Percentiles rank a stretch among this genome's conserved stretches.
Conservation (phyloP, 768 basidiomycete genomes). For the Phylloporus sp. region DNA sequence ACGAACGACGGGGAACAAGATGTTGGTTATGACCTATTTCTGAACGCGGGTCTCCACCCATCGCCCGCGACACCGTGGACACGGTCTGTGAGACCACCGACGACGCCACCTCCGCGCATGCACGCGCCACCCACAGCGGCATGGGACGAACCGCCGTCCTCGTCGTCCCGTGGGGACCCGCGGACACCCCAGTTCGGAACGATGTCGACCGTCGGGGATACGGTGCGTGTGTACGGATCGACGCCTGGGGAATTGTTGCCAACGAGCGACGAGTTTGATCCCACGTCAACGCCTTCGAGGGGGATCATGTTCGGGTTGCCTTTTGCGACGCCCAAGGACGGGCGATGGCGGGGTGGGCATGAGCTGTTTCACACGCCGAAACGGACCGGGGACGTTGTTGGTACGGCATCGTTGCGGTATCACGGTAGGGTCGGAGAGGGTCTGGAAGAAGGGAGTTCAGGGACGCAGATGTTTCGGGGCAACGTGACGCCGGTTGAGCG, state of each 20-base stretch:
- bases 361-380: conserved; percentile 55
- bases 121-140: conserved; percentile 29
- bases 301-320: conserved; percentile 60
- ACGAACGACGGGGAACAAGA: conserved; percentile 46
- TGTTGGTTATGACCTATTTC: conserved; percentile 54
- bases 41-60: conserved; percentile 48
- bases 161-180: conserved; percentile 50
- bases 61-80: conserved; percentile 56
- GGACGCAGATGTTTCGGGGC: conserved; percentile 20
- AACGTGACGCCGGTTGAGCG: conserved; percentile 58
- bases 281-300: conserved; percentile 76
- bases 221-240: conserved; percentile 36
- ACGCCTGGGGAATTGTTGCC: conserved; percentile 35
- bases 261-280: conserved; percentile 61
- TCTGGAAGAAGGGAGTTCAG: conserved; percentile 17
- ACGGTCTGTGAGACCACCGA: conserved; percentile 34
- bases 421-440: conserved; percentile 19
- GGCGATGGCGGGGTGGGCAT: conserved; percentile 40
- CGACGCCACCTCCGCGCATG: conserved; percentile 50
- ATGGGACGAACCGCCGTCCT: conserved; percentile 39
- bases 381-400: conserved; percentile 26
- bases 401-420: conserved; percentile 10
- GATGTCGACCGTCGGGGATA: conserved; percentile 30
- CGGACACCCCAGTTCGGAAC: conserved; percentile 48
- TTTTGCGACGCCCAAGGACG: conserved; percentile 63